Base-by-base conservation (phyloP, 2,329 filamentous ascomycete species). In the Colletotrichum lini region DNA sequence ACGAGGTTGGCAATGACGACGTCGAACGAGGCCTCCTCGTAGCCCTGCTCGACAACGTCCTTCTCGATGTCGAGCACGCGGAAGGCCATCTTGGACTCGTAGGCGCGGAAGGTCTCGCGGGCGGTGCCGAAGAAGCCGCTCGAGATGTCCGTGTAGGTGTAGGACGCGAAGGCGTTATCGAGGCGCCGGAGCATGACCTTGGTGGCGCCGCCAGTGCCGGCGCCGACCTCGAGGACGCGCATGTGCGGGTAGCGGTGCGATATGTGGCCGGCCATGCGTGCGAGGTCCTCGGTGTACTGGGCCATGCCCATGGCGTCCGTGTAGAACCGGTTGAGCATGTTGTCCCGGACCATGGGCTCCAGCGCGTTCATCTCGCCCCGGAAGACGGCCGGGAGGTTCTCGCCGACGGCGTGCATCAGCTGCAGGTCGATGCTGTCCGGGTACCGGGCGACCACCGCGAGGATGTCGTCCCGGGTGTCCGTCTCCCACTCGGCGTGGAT, bases 121-220 rank as follows among this genome's bases (percentile, higher is more conserved):
- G 45, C 49, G 9, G 45, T 44, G 18, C 9, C 12, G 30, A 62
- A 40, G 26, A 62, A 62, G 26, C 35, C 59, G n/a, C 30, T 18
- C 4, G 59, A 52, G 15, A 38, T n/a, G 23, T 23, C 59, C 4
- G 49, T 40, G 15, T 40, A 62, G 16, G 44, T 21, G 44, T 87
- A 85, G 76, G 84, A 84, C 9, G 78, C 80, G 4, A 78, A 68
- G 0, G 81, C 82, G 13, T 85, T 80, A 65, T 15, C 49, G 30
- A 52, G 16, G 40, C 18, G 23, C 9, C 45, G 26, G 21, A 62
- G 45, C 16, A 62, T 38, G 59, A 13, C 35, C 59, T 50, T 50
- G 23, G 54, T 62, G 45, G 35, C 45, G 26, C 59, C 54, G 7
- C 49, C 59, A 1, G 59, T 49, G 13, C 49, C 59, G 1, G 59